A percentile compares a stretch with the other conserved stretches of the same genome.
These are phyloP conservation scores for Talaromyces sp. DNA, from an alignment of 2,329 filamentous ascomycete species.

Conservation along the genomic window DNA sequence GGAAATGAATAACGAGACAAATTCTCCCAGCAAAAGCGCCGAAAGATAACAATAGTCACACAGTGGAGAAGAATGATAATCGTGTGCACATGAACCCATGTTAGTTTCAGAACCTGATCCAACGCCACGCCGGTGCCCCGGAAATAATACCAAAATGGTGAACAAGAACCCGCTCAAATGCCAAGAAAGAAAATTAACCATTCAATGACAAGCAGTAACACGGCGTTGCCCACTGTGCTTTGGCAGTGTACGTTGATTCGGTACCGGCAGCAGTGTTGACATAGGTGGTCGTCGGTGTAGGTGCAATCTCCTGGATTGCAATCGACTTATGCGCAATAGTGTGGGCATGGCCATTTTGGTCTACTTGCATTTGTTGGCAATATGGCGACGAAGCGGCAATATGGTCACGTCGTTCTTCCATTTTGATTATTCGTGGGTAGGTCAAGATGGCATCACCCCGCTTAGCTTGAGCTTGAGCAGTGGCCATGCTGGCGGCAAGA, in stretches of 20 bases:
- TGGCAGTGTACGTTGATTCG: conserved; percentile 40
- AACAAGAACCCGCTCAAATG: conserved; percentile 20
- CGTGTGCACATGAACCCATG: conserved; percentile 29
- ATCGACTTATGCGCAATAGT: conserved; percentile 32
- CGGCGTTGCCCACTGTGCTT: conserved; percentile 37
- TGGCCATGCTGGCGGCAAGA: conserved; percentile 24
- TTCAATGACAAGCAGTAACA: conserved; percentile 42
- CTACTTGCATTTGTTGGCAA: conserved; percentile 66
- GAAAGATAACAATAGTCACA: conserved; percentile 25
- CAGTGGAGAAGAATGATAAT: conserved; percentile 24
- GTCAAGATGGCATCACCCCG: conserved; percentile 24
- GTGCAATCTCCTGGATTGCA: conserved; percentile 38
- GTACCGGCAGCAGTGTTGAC: conserved; percentile 26
- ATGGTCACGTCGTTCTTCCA: conserved; percentile 63
- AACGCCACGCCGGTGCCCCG: conserved; percentile 29
- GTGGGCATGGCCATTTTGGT: conserved; percentile 52
- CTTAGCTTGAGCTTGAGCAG: conserved; percentile 14
- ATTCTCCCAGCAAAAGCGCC: not conserved
- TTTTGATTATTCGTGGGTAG: conserved; percentile 64
- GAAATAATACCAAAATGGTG: conserved; percentile 20
- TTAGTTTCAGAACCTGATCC: conserved; percentile 16
- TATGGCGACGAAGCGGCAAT: conserved; percentile 54
- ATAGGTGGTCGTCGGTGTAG: conserved; percentile 39
- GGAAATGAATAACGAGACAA: not conserved
- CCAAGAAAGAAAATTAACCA: conserved; percentile 29